These are phyloP conservation scores for Leucocoprinus leucothites DNA, from an alignment of 768 basidiomycete genomes.

Conservation along the genomic window DNA sequence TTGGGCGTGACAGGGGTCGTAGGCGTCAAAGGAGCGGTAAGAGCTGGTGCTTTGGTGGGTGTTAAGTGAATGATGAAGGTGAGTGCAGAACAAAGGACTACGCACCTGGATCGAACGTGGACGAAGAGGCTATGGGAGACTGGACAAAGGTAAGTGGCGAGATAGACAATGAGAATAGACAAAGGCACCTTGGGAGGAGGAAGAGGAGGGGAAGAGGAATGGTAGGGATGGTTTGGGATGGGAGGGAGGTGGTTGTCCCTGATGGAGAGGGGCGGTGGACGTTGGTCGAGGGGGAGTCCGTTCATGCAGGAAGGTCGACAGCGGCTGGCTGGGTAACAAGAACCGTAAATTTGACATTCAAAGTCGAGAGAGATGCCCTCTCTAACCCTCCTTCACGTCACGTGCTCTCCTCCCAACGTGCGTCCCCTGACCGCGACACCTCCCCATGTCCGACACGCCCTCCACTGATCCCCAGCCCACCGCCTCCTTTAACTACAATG, in stretches of 20 bases:
- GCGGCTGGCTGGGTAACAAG: not conserved
- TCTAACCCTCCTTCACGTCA: not conserved
- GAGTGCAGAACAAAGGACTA: conserved; percentile 6
- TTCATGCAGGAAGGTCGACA: conserved; percentile 7
- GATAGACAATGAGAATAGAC: not conserved
- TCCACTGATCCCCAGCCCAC: not conserved
- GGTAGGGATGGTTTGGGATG: not conserved
- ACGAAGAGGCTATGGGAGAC: conserved; percentile 9
- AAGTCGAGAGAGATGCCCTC: not conserved
- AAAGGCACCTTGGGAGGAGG: conserved; percentile 8
- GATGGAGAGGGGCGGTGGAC: not conserved
- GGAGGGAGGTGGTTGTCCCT: conserved; percentile 3
- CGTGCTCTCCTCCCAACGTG: not conserved
- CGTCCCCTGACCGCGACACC: not conserved
- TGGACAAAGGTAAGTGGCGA: not conserved
- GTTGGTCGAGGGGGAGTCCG: conserved; percentile 4
- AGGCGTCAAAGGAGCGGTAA: conserved; percentile 25
- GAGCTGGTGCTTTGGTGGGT: conserved; percentile 18
- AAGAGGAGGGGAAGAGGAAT: not conserved
- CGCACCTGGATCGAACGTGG: conserved; percentile 24
- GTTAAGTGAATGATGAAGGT: conserved; percentile 1
- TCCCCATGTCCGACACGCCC: conserved; percentile 4
- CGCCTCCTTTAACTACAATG: conserved; percentile 23
- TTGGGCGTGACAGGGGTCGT: conserved; percentile 34
- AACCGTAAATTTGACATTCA: not conserved